These are phyloP conservation scores for Cryptococcus neoformans DNA, from an alignment of 1,284 basidiomycete species.

Conservation along the genomic window DNA sequence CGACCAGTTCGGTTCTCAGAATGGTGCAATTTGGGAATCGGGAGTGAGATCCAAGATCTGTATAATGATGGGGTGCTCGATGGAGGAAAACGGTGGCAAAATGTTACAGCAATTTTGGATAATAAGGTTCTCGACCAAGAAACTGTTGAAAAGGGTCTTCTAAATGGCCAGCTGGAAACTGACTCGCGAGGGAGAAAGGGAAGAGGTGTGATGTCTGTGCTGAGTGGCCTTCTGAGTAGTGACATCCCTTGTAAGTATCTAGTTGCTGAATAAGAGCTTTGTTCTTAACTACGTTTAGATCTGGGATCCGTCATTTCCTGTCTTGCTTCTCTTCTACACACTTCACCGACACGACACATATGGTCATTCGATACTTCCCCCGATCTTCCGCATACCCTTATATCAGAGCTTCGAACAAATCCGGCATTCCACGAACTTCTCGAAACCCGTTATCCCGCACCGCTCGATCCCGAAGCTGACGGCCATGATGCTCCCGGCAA, in stretches of 20 bases:
- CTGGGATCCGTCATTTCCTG: constrained; percentile 60
- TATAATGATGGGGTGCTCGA: constrained; percentile 11
- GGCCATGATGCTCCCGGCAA: background rate
- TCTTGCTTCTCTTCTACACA: constrained; percentile 52
- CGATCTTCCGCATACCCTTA: constrained; percentile 61
- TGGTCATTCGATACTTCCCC: constrained; percentile 62
- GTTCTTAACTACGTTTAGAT: constrained; percentile 51
- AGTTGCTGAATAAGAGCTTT: constrained; percentile 17
- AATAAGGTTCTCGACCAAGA: constrained; percentile 21
- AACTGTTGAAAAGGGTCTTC: constrained; percentile 29
- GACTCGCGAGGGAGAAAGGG: constrained; percentile 2
- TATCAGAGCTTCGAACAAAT: constrained; percentile 80
- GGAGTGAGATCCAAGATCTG: constrained; percentile 26
- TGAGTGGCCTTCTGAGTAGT: constrained; percentile 46
- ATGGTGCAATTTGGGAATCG: constrained; percentile 29
- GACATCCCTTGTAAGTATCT: constrained; percentile 37
- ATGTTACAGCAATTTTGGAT: constrained; percentile 19
- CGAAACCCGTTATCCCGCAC: constrained; percentile 21
- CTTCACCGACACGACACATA: constrained; percentile 58
- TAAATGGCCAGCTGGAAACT: constrained; percentile 20
- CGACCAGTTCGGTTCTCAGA: constrained; percentile 27
- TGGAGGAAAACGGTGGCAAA: constrained; percentile 17
- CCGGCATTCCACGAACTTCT: constrained; percentile 58
- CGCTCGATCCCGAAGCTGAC: background rate
- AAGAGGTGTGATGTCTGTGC: constrained; percentile 23